Evolutionary conservation across 345 rosid genomes (phyloP), one percentile per base, ranked within the genome.

Genomic region (Lumnitzera littorea): DNA sequence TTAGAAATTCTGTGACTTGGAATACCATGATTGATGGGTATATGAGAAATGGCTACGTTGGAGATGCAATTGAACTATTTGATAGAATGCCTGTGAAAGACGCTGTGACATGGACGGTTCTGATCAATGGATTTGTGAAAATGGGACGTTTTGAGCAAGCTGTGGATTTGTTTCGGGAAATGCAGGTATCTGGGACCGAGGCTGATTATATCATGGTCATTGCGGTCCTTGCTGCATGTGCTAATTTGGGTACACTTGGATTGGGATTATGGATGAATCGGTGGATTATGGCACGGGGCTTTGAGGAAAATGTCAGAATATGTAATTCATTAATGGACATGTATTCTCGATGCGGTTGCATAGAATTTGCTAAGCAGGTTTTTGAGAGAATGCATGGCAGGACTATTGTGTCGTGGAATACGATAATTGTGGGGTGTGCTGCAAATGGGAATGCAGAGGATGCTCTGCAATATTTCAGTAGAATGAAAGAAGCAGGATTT

Each of bases 331-430:
- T 91, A 72, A 74, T 91, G 31, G 92, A 82, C 70, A 69, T 87
- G 86, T 84, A 83, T 71, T 85, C 84, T 16, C 79, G 92, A 63
- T 91, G 91, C 50, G 94, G 96, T 17, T 74, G 82, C 66, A 79
- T 83, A 61, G 81, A 87, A 61, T 82, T 74, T 67, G 86, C 96
- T 55, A 48, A 60, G 51, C 68, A 79, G 54, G 80, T 91, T 15
- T 91, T 87, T 63, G 69, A 81, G 48, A 66, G 62, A 20, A 86
- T 88, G 91, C 69, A 67, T 70, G 69, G 70, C 57, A 72, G 84
- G 58, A 83, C 84, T 7, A 65, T 80, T 20, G 90, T 90, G 24
- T 85, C 97, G 11, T 90, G 97, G 97, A 90, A 87, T 63, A 80
- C 91, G 0, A 73, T 90, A 48, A 74, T 84, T 50, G 80, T 74